Conservation (phyloP, 768 basidiomycete species). For the Plicaturopsis crispa region DNA sequence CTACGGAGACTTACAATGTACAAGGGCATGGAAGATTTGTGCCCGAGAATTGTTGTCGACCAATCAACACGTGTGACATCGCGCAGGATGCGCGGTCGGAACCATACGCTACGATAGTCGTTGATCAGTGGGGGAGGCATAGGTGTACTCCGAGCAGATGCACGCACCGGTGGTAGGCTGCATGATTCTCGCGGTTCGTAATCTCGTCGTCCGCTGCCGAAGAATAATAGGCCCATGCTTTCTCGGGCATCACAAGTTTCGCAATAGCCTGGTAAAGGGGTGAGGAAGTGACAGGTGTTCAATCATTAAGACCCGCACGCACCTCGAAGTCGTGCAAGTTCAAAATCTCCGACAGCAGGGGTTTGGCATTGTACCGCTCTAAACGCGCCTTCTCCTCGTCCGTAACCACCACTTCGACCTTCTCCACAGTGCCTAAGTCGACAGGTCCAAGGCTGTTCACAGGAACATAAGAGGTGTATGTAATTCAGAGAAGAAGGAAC, state of each 20-base stretch:
- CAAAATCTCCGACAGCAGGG: slow-evolving; percentile 71
- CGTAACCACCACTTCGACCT: slow-evolving; percentile 54
- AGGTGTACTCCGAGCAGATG: not conserved
- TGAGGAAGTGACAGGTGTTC: slow-evolving; percentile 3
- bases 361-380: slow-evolving; percentile 52
- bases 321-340: slow-evolving; percentile 96
- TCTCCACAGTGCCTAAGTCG: slow-evolving; percentile 59
- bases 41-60: slow-evolving; percentile 77
- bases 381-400: slow-evolving; percentile 67
- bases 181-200: slow-evolving; percentile 81
- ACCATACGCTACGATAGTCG: slow-evolving; percentile 61
- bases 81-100: slow-evolving; percentile 79
- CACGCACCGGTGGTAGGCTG: slow-evolving; percentile 78
- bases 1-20: slow-evolving; percentile 54
- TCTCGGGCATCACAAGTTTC: slow-evolving; percentile 69
- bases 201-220: slow-evolving; percentile 97
- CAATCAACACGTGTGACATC: slow-evolving; percentile 85
- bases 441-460: slow-evolving; percentile 57
- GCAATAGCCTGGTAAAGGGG: slow-evolving; percentile 63
- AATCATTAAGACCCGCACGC: slow-evolving; percentile 4
- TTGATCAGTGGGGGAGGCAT: not conserved
- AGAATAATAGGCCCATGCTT: slow-evolving; percentile 95
- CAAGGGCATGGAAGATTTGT: slow-evolving; percentile 65
- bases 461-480: not conserved
- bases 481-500: not conserved